Evolutionary conservation across 441 rosid species (phyloP), one percentile per base, ranked within the genome.

Genomic region (Aleurites moluccanus): DNA sequence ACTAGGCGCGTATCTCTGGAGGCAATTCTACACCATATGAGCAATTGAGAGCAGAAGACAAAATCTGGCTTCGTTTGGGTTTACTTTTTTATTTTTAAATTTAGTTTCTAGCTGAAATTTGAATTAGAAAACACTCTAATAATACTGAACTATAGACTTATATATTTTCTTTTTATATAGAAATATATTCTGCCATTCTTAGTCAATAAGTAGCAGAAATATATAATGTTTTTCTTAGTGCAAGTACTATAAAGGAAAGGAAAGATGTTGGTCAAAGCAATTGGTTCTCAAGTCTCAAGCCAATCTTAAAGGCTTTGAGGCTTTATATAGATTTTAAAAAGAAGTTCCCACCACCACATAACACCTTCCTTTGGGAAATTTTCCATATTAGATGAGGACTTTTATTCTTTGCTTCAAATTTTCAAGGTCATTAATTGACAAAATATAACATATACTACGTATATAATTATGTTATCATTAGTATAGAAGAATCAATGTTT

Each of bases 81-180:
- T n/a, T n/a, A n/a, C n/a, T n/a, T n/a, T n/a, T n/a, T n/a, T n/a
- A n/a, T n/a, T n/a, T n/a, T n/a, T n/a, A n/a, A n/a, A n/a, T n/a
- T n/a, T n/a, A n/a, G n/a, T n/a, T n/a, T n/a, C n/a, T n/a, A n/a
- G 0, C 38, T 5, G 6, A 35, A 35, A 0, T 0, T 35, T 0
- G 38, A 35, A 35, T 6, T 35, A 35, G 7, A 35, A 35, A 35
- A 35, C 0, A 5, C 38, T 35, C 7, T 0, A 35, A 35, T 35
- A 35, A 35, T 35, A 1, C 38, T 35, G 7, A 35, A 35, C 6
- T 35, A 35, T 4, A 3, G 0, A 0, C 38, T 35, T 0, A 0
- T 38, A 6, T 8, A 38, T 38, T 38, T 38, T 38, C 6, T 38
- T n/a, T n/a, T n/a, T n/a, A 52, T 52, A 25, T 25, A 10, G 7